Percentiles rank a stretch among this genome's conserved stretches.
Evolutionary conservation across 2,329 filamentous ascomycete species (phyloP).

Genomic region (Alternaria sp.): DNA sequence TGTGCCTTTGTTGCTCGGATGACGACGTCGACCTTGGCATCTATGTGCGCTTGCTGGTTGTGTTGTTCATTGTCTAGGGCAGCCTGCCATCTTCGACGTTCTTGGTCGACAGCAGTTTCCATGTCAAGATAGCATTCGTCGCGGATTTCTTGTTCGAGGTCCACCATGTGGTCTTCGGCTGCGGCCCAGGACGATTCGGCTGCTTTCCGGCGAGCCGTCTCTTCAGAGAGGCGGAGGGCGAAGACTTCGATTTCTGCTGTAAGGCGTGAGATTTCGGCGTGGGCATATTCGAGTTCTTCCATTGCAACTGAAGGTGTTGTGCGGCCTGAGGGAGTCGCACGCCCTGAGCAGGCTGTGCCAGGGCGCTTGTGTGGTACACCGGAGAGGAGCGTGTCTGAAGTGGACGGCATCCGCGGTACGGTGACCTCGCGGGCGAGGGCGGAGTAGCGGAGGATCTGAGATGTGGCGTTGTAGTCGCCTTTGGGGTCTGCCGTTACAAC

Average conservation of each 20-base stretch:
- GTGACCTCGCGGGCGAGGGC: slow-evolving; percentile 92
- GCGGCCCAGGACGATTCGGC: slow-evolving; percentile 77
- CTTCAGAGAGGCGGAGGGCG: slow-evolving; percentile 72
- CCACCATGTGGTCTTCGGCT: slow-evolving; percentile 69
- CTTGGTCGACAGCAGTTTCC: slow-evolving; percentile 76
- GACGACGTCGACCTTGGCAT: slow-evolving; percentile 83
- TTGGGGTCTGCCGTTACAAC: slow-evolving; percentile 92
- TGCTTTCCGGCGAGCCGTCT: slow-evolving; percentile 73
- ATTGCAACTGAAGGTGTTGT: slow-evolving; percentile 56
- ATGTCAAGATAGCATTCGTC: slow-evolving; percentile 91
- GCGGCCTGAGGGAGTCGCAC: slow-evolving; percentile 54
- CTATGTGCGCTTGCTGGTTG: slow-evolving; percentile 81
- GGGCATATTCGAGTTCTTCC: slow-evolving; percentile 82
- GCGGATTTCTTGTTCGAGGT: slow-evolving; percentile 83
- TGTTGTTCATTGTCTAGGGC: slow-evolving; percentile 79
- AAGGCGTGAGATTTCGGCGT: slow-evolving; percentile 81
- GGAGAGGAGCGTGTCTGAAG: slow-evolving; percentile 72
- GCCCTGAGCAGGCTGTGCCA: slow-evolving; percentile 35
- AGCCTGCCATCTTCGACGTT: slow-evolving; percentile 82
- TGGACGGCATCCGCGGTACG: slow-evolving; percentile 84
- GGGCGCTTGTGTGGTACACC: slow-evolving; percentile 41
- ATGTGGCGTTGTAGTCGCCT: slow-evolving; percentile 96
- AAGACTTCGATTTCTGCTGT: slow-evolving; percentile 79
- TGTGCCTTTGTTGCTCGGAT: slow-evolving; percentile 61
- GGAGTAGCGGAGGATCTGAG: slow-evolving; percentile 93